These are phyloP conservation scores for Apophysomyces variabilis DNA, from an alignment of 371 early-diverging fungal genomes.

Conservation along the genomic window DNA sequence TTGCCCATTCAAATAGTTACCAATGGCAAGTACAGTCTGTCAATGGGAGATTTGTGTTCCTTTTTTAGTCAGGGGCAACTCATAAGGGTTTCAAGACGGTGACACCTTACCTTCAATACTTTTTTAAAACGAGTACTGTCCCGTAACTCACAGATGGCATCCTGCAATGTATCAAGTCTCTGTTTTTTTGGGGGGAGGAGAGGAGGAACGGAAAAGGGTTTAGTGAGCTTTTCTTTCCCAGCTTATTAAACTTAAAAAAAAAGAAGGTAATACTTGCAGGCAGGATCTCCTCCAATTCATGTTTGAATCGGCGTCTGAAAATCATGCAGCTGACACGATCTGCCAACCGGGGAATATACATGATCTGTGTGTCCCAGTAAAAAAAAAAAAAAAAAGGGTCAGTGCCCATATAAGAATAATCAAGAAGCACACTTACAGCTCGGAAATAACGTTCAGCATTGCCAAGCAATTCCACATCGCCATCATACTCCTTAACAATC, in stretches of 20 bases:
- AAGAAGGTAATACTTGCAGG: slow-evolving; percentile 48
- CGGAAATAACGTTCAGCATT: slow-evolving; percentile 71
- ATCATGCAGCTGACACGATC: slow-evolving; percentile 77
- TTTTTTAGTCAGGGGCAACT: too few species aligned
- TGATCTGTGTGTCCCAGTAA: slow-evolving; percentile 40
- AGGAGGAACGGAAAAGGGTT: too few species aligned
- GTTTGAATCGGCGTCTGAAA: slow-evolving; percentile 70
- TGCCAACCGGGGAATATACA: slow-evolving; percentile 72
- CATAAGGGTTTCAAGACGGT: background rate
- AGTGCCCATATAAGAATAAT: slow-evolving; percentile 1
- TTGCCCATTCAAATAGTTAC: slow-evolving; percentile 81
- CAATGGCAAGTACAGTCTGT: slow-evolving; percentile 74
- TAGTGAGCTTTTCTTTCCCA: background rate
- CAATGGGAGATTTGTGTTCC: background rate
- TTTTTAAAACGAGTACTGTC: slow-evolving; percentile 51
- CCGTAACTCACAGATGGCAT: slow-evolving; percentile 35
- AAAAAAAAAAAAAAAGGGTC: background rate
- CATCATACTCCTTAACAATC: slow-evolving; percentile 66
- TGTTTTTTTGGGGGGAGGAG: background rate
- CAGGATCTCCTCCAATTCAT: slow-evolving; percentile 71
- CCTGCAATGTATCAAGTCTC: slow-evolving; percentile 33
- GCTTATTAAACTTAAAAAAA: slow-evolving; percentile 23
- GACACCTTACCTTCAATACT: slow-evolving; percentile 58
- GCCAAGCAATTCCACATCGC: slow-evolving; percentile 65
- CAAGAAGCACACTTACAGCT: slow-evolving; percentile 33